Evolutionary conservation across 129 eudicot genomes (phyloP), one percentile per base, ranked within the genome.

Genomic region (Heracleum sosnowskyi): DNA sequence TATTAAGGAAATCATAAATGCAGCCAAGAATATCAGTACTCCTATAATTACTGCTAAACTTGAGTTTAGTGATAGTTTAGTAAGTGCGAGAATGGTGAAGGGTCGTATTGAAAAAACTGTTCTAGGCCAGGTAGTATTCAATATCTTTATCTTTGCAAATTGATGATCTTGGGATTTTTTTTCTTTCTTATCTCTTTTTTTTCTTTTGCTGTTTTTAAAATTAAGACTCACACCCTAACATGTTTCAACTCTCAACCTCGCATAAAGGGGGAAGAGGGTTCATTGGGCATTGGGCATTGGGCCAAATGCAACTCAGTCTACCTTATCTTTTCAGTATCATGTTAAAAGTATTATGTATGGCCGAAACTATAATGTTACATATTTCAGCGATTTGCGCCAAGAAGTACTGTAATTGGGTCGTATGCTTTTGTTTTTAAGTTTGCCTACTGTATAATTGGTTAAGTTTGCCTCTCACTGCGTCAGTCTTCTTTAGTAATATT

Each of bases 1-100:
- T 75, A 90, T 95, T 72, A 95, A 88, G 86, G 99, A 95, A 90
- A 95, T 95, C 33, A 87, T 95, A 49, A 85, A 92, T 81, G 99
- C 96, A 74, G 86, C 96, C 82, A 92, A 92, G 87, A 90, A 81
- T 63, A 95, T 95, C 78, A 92, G 90, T 45, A 95, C 99, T 29
- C 99, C 99, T 18, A 84, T 95, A 82, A 90, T 95, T 80, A 88
- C 88, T 64, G 92, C 99, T 22, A 77, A 72, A 51, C 92, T 95
- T 62, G 85, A 80, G 69, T 42, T 80, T 84, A 78, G 84, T 70
- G 79, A 82, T 78, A 83, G 81, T 82, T 44, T 80, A 64, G 79
- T 85, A 66, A 44, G 49, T 45, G 97, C 92, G 31, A 86, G 83
- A 78, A 53, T 87, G 41, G 89, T 90, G 37, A 92, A 92, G 83